phyloP scores from a whole-genome alignment of 371 early-diverging fungal genomes.

The Mucor indicus region DNA sequence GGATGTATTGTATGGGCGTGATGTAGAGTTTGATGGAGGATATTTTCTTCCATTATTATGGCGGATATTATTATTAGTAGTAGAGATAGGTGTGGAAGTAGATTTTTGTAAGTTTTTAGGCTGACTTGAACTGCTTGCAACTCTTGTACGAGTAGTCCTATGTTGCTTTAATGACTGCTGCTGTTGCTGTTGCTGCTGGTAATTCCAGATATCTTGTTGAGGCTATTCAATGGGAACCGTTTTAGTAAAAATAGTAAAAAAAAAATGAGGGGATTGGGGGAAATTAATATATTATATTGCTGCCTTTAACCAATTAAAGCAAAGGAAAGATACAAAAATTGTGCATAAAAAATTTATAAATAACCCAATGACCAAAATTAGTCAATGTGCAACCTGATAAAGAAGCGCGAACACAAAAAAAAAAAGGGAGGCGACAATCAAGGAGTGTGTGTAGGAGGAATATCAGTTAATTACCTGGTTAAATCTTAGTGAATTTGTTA shows the following conservation, averaged over 20 bases:
- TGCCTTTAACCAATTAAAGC: constrained; percentile 6
- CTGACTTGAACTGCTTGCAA: neutral
- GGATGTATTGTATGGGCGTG: neutral
- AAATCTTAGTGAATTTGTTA: constrained; percentile 17
- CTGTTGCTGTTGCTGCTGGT: constrained; percentile 16
- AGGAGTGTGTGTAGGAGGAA: neutral
- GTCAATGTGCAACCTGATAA: constrained; percentile 11
- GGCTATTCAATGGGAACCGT: constrained; percentile 6
- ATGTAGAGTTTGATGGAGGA: constrained; percentile 1
- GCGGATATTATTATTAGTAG: neutral
- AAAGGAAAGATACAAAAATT: constrained; percentile 2
- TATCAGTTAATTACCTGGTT: constrained; percentile 18
- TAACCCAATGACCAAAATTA: constrained; percentile 22
- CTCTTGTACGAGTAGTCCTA: neutral
- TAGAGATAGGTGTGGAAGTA: neutral
- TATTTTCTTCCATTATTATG: neutral
- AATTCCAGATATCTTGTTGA: constrained; percentile 5
- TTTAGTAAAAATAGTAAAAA: too few species aligned
- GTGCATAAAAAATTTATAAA: constrained; percentile 25
- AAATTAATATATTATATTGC: constrained; percentile 1
- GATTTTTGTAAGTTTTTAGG: constrained; percentile 12
- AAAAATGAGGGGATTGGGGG: too few species aligned
- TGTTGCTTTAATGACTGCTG: constrained; percentile 4
- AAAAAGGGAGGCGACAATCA: neutral
- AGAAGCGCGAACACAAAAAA: constrained; percentile 8